phyloP scores from a whole-genome alignment of 495 filamentous ascomycete genomes.

The Letharia columbiana region DNA sequence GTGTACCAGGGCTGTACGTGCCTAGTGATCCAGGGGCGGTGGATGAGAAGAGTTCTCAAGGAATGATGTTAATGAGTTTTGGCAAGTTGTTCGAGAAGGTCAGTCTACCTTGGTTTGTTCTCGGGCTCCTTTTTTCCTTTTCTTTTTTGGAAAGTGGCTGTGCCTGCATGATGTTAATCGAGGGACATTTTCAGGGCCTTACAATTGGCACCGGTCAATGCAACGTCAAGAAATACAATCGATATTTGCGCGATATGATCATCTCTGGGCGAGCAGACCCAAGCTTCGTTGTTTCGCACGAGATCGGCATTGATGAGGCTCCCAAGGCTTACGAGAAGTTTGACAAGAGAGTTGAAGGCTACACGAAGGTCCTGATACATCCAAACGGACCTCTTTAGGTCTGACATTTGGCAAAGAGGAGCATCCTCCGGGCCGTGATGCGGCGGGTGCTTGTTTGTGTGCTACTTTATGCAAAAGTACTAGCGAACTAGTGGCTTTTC shows the following conservation, averaged over 20 bases:
- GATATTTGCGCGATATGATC: slow-evolving; percentile 50
- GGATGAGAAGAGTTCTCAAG: slow-evolving; percentile 39
- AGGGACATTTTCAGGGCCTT: slow-evolving; percentile 32
- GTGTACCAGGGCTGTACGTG: slow-evolving; percentile 40
- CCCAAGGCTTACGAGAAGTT: slow-evolving; percentile 44
- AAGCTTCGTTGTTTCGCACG: slow-evolving; percentile 50
- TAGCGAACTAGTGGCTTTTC: not conserved
- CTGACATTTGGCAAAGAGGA: not conserved
- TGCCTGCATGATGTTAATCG: not conserved
- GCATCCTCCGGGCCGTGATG: not conserved
- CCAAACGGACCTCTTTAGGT: slow-evolving; percentile 12
- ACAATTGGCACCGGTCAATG: slow-evolving; percentile 47
- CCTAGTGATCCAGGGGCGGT: slow-evolving; percentile 39
- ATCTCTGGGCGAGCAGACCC: slow-evolving; percentile 49
- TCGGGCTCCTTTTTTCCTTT: too few species aligned
- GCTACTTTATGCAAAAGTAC: not conserved
- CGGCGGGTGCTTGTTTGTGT: not conserved
- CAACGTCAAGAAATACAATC: slow-evolving; percentile 53
- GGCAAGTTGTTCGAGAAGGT: slow-evolving; percentile 56
- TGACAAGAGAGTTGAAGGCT: slow-evolving; percentile 39
- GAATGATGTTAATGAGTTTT: slow-evolving; percentile 50
- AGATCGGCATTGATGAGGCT: slow-evolving; percentile 47
- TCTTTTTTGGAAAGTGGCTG: not conserved
- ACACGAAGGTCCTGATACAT: slow-evolving; percentile 39
- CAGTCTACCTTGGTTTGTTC: not conserved